Percentiles rank a stretch among this genome's conserved stretches.
phyloP scores from a whole-genome alignment of 1,284 basidiomycete species.

The Heterobasidion occidentale region DNA sequence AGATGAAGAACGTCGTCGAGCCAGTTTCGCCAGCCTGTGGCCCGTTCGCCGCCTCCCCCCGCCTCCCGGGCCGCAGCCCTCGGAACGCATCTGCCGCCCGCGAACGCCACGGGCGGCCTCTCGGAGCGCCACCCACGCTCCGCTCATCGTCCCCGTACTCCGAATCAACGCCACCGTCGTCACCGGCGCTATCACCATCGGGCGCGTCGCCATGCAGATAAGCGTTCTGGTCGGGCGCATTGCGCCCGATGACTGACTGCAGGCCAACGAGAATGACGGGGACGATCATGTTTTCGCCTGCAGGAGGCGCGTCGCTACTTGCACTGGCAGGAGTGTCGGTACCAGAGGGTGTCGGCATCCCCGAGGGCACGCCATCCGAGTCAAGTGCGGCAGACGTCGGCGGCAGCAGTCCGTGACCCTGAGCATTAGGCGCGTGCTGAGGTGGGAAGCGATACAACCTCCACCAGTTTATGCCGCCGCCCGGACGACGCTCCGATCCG shows the following conservation, averaged over 20 bases:
- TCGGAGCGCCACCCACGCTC: conserved; percentile 3
- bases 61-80: conserved; percentile 40
- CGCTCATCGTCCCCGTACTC: not conserved
- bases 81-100: conserved; percentile 46
- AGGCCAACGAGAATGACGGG: conserved; percentile 77
- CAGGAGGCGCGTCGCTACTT: conserved; percentile 6
- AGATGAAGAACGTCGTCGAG: conserved; percentile 71
- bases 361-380: not conserved
- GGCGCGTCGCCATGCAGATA: not conserved
- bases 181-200: conserved; percentile 1
- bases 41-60: conserved; percentile 4
- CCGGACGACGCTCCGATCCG: conserved; percentile 12
- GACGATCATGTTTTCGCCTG: conserved; percentile 34
- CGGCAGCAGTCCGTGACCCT: not conserved
- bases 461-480: conserved; percentile 71
- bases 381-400: not conserved
- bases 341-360: conserved; percentile 1
- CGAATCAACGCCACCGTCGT: conserved; percentile 1
- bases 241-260: conserved; percentile 47
- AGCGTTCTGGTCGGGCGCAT: not conserved
- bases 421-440: conserved; percentile 9
- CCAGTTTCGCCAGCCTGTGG: conserved; percentile 28
- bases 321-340: conserved; percentile 1
- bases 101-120: conserved; percentile 25
- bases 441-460: conserved; percentile 70